phyloP scores from a whole-genome alignment of 257 asterid species.

The Solanum etuberosum region DNA sequence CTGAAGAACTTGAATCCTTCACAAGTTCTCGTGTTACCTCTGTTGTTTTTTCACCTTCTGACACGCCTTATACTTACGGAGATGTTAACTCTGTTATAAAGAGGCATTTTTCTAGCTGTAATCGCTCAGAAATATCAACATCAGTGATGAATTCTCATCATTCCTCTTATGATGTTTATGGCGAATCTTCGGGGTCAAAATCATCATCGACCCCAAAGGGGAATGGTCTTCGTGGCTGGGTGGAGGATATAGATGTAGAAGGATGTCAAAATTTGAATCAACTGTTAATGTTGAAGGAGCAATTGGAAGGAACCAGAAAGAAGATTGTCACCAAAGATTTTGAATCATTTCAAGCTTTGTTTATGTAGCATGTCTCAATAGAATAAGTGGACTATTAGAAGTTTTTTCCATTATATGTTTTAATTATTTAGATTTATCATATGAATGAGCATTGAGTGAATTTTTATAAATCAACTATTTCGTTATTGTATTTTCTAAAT shows the following conservation, averaged over 20 bases:
- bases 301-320: not conserved
- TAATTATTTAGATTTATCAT: too few species aligned
- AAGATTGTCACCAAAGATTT: not conserved
- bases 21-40: not conserved
- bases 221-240: not conserved
- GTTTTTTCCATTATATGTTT: too few species aligned
- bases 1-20: not conserved
- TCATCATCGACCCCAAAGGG: not conserved
- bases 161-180: not conserved
- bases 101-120: too few species aligned
- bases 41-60: not conserved
- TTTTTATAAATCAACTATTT: too few species aligned
- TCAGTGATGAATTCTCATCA: too few species aligned
- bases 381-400: too few species aligned
- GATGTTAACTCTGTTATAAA: not conserved
- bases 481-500: too few species aligned
- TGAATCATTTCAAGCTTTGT: not conserved
- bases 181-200: not conserved
- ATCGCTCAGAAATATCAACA: too few species aligned
- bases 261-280: not conserved
- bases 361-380: not conserved
- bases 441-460: too few species aligned
- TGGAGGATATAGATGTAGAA: not conserved
- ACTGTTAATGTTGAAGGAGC: not conserved
- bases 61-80: not conserved